Evolutionary conservation across 768 basidiomycete genomes (phyloP).

Genomic region (Tricholoma saponaceum): DNA sequence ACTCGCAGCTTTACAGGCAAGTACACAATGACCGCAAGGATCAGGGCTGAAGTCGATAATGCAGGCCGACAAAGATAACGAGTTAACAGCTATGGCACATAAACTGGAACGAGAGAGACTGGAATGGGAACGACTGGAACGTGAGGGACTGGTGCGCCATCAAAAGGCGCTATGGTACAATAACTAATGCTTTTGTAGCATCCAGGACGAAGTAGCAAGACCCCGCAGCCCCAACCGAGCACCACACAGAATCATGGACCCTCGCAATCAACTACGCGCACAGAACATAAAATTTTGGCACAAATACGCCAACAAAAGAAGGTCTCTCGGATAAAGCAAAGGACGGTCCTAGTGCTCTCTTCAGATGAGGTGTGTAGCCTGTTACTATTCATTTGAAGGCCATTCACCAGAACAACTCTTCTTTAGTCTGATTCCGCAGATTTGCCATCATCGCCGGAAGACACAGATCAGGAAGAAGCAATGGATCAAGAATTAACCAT

Average conservation of each 20-base stretch:
- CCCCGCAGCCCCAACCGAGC: too few species aligned
- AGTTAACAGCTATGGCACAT: neutral
- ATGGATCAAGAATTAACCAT: neutral
- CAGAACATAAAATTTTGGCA: too few species aligned
- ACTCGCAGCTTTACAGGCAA: neutral
- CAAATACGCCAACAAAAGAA: too few species aligned
- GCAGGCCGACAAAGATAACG: neutral
- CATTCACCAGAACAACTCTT: neutral
- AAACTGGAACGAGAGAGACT: neutral
- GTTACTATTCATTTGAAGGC: neutral
- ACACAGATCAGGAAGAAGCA: neutral
- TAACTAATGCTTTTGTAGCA: too few species aligned
- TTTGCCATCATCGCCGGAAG: neutral
- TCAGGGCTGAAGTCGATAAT: neutral
- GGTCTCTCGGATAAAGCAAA: too few species aligned
- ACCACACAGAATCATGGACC: too few species aligned
- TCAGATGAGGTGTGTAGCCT: neutral
- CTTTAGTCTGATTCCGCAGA: neutral
- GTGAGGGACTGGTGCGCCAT: neutral
- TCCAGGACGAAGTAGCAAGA: too few species aligned
- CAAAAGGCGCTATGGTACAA: neutral
- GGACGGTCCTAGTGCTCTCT: too few species aligned
- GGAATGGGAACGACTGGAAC: neutral
- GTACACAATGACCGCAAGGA: neutral
- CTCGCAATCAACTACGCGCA: too few species aligned